Evolutionary conservation across 805 yeast species (phyloP).

Genomic region (Maudiozyma turicensis): DNA sequence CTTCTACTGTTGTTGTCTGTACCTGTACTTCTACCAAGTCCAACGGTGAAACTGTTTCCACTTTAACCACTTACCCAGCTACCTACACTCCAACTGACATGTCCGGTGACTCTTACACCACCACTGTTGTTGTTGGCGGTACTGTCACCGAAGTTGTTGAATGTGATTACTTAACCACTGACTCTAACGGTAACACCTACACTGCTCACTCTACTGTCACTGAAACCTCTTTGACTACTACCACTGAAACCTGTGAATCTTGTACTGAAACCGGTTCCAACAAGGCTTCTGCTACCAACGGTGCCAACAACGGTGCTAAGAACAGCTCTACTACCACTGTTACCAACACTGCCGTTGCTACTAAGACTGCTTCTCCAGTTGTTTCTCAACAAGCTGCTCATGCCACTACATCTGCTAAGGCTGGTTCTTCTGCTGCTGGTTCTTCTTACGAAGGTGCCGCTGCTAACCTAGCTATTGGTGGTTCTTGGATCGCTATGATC

Average conservation of each 20-base stretch:
- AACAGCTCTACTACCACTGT: not conserved
- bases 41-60: constrained; percentile 1
- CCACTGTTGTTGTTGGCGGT: constrained; percentile 1
- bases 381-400: not conserved
- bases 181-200: constrained; percentile 1
- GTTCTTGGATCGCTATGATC: constrained; percentile 4
- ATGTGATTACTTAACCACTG: constrained; percentile 1
- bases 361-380: not conserved
- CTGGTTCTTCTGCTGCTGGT: not conserved
- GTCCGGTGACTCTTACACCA: not conserved
- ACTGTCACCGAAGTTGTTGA: constrained; percentile 1
- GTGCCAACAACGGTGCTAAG: not conserved
- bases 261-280: not conserved
- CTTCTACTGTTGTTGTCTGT: constrained; percentile 1
- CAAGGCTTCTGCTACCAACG: not conserved
- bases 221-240: constrained; percentile 1
- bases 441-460: constrained; percentile 3
- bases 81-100: constrained; percentile 5
- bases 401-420: not conserved
- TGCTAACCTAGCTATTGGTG: constrained; percentile 3
- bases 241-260: not conserved
- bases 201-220: constrained; percentile 2
- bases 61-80: constrained; percentile 1
- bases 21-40: constrained; percentile 3
- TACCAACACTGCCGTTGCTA: constrained; percentile 1